phyloP scores from a whole-genome alignment of 495 filamentous ascomycete species.

The Neurospora sp. region DNA sequence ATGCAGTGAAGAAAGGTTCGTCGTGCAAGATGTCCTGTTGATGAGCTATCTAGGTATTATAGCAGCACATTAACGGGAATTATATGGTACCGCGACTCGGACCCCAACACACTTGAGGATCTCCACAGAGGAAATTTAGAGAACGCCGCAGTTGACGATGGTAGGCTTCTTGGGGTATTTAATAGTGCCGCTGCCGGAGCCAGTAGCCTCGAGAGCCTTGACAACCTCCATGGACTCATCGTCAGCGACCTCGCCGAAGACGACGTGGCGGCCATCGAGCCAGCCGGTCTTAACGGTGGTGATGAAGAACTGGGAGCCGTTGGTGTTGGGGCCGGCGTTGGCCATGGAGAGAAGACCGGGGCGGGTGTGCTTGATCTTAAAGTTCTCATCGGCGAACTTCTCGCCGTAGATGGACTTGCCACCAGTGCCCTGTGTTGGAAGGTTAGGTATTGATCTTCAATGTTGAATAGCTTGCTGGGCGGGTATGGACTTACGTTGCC shows the following conservation, averaged over 20 bases:
- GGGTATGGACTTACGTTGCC: conserved; percentile 57
- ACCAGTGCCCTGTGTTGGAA: conserved; percentile 54
- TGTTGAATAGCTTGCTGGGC: neutral
- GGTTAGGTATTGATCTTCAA: conserved; percentile 2
- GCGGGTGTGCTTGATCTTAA: conserved; percentile 49
- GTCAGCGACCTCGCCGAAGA: conserved; percentile 70
- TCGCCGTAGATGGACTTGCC: conserved; percentile 84
- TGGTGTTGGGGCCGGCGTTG: conserved; percentile 72
- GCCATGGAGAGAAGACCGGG: conserved; percentile 71
- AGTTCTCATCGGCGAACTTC: conserved; percentile 80
- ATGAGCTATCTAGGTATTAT: neutral
- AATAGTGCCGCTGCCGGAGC: conserved; percentile 51
- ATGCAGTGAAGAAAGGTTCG: neutral
- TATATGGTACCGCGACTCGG: neutral
- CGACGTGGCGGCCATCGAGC: conserved; percentile 72
- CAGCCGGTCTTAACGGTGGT: conserved; percentile 62
- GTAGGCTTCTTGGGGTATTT: conserved; percentile 54
- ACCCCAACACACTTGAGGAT: neutral
- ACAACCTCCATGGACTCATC: conserved; percentile 52
- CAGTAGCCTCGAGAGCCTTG: conserved; percentile 62
- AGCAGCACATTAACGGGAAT: neutral
- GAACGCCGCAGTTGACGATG: conserved; percentile 51
- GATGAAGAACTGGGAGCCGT: conserved; percentile 73
- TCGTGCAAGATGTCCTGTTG: neutral
- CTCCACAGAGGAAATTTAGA: conserved; percentile 25